These are phyloP conservation scores for Lachancea kluyveri DNA, from an alignment of 805 yeast genomes.

Conservation along the genomic window DNA sequence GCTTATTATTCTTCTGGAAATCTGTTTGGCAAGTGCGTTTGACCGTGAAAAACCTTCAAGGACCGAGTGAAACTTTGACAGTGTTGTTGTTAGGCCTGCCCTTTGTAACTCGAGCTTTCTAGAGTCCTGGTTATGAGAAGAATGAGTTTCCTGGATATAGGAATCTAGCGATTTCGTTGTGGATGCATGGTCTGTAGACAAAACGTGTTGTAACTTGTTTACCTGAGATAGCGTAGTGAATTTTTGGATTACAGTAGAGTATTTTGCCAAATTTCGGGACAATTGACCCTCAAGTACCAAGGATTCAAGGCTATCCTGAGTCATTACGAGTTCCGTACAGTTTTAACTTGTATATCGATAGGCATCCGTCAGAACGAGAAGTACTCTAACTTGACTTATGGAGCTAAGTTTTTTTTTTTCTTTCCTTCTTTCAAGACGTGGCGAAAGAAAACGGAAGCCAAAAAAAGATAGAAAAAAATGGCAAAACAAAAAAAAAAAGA, in stretches of 20 bases:
- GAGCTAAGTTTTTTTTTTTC: too few species aligned
- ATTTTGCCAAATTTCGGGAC: slow-evolving; percentile 24
- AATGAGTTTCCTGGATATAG: slow-evolving; percentile 19
- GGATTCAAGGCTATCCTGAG: slow-evolving; percentile 7
- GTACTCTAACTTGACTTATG: too few species aligned
- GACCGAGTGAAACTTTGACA: slow-evolving; percentile 50
- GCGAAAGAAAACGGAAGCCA: too few species aligned
- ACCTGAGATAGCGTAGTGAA: slow-evolving; percentile 28
- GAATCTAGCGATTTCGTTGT: slow-evolving; percentile 13
- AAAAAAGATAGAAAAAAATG: too few species aligned
- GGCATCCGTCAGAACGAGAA: too few species aligned
- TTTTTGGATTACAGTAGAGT: slow-evolving; percentile 21
- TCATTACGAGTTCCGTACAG: too few species aligned
- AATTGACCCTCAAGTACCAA: slow-evolving; percentile 20
- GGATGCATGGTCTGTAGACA: slow-evolving; percentile 16
- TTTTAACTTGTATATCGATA: too few species aligned
- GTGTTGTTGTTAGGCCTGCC: slow-evolving; percentile 57
- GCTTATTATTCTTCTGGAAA: slow-evolving; percentile 63
- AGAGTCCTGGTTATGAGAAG: slow-evolving; percentile 19
- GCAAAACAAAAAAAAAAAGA: too few species aligned
- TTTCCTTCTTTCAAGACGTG: too few species aligned
- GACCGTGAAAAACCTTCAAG: slow-evolving; percentile 51
- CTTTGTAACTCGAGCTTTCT: slow-evolving; percentile 51
- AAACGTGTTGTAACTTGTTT: slow-evolving; percentile 18
- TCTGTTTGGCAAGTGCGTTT: slow-evolving; percentile 54